Evolutionary conservation across 345 rosid genomes (phyloP), one percentile per base, ranked within the genome.

Genomic region (Dimocarpus longan): DNA sequence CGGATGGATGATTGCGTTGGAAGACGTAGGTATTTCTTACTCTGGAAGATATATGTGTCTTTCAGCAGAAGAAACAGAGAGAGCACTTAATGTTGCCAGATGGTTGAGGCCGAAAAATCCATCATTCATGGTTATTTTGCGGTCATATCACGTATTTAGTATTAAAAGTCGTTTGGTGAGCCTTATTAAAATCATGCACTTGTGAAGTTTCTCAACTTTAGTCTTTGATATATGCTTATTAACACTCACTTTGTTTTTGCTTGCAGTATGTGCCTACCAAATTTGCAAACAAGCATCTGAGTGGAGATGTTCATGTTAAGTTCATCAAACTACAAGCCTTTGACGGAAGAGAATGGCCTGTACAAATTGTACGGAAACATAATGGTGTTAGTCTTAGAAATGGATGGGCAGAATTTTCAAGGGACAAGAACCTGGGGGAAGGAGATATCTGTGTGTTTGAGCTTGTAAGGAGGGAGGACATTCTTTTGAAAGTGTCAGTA

Each of bases 71-170:
- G 70, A 73, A 48, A 81, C 86, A 70, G 81, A 65, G 37, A 83
- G 84, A 68, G 86, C 86, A 37, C 64, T 8, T 8, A 75, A 76
- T 63, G 80, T 88, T 66, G 84, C 81, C 37, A 79, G 76, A 73
- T 70, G 22, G 81, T 79, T 70, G 44, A 80, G 80, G 76, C 87
- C 89, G 15, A 57, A 32, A n/a, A 81, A 82, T 52, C 87, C 89
- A 19, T 80, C 79, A 64, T 86, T 83, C 83, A 76, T 81, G 83
- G 78, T 84, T 16, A 78, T 81, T 44, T 52, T 88, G 81, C 73
- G 74, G 11, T 19, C 63, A 48, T 48, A 11, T 48, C 18, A 48
- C 24, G 0, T 22, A 57, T 0, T 5, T 57, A 57, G n/a, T 57
- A 6, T 57, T 19, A 57, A 3, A 18, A 18, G 8, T 2, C 22